Evolutionary conservation across 2,329 filamentous ascomycete genomes (phyloP), one percentile per base, ranked within the genome.

Genomic region (Leptodontidium sp.): DNA sequence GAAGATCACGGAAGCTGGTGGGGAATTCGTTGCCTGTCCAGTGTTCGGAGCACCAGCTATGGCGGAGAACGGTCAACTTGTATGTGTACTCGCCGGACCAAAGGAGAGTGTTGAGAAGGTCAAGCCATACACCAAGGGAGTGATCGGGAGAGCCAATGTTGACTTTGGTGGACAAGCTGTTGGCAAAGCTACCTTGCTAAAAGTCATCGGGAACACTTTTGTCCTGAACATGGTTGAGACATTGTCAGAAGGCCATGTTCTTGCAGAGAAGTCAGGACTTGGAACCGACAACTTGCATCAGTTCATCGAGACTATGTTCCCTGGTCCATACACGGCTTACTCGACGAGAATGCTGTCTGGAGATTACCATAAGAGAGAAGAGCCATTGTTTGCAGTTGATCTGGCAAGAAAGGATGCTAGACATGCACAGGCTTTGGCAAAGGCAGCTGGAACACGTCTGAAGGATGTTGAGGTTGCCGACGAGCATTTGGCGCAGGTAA

Each of bases 201-300:
- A 85, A 75, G 82, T 97, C 24, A 86, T 97, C 11, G 94, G 94
- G 67, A 97, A 97, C 80, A 93, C 91, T 0, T 94, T 97, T 78
- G 86, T 97, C 74, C 79, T 97, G 50, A 92, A 92, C 81, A 93
- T 84, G 76, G 82, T 84, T 77, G 91, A 94, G 77, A 86, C 92
- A 63, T 82, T 97, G 4, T 89, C 92, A 1, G 93, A 97, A 81
- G 91, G 90, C 6, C 87, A 95, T 77, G 88, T 91, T 0, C 81
- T 94, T 6, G 93, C 93, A 5, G 93, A 97, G 80, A 95, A 94
- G 80, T 86, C 87, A 0, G 93, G 93, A 0, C 82, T 97, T 2
- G 93, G 93, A 2, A 85, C 85, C 0, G 87, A 90, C 0, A 87
- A 89, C 47, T 80, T 97, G 69, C 89, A 94, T 78, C 79, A 88